These are phyloP conservation scores for Colletotrichum brevisporum DNA, from an alignment of 2,329 filamentous ascomycete genomes.

Conservation along the genomic window DNA sequence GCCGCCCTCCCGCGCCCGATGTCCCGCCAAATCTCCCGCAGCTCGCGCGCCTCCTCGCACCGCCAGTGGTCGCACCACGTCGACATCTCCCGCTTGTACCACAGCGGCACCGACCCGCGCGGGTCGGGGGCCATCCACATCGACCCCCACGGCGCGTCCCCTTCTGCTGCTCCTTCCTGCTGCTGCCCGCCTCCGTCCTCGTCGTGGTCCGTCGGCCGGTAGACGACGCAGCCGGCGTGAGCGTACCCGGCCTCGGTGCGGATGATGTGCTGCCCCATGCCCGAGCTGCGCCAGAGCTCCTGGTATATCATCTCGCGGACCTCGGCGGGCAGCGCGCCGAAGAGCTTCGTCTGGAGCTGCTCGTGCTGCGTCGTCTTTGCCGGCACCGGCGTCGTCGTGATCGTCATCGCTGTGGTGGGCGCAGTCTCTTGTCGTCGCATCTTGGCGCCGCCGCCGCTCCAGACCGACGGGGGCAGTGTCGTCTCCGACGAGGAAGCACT, in stretches of 20 bases:
- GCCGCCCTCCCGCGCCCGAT: constrained; percentile 6
- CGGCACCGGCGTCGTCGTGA: background rate
- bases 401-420: background rate
- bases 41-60: constrained; percentile 30
- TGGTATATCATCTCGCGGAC: constrained; percentile 30
- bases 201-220: background rate
- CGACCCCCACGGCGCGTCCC: constrained; percentile 10
- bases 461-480: background rate
- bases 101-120: constrained; percentile 18
- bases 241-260: constrained; percentile 20
- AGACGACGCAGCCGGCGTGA: constrained; percentile 27
- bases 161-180: background rate
- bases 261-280: constrained; percentile 29
- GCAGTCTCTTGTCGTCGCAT: background rate
- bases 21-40: constrained; percentile 20
- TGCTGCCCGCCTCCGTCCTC: background rate
- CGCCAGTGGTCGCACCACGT: constrained; percentile 34
- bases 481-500: constrained; percentile 2
- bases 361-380: background rate
- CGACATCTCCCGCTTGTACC: constrained; percentile 35
- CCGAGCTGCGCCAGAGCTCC: constrained; percentile 32
- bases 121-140: constrained; percentile 31
- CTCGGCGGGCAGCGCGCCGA: constrained; percentile 23
- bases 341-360: background rate
- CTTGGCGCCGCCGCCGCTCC: background rate